Evolutionary conservation across 2,329 filamentous ascomycete species (phyloP), one percentile per base, ranked within the genome.

Genomic region (Phialophora macrospora): DNA sequence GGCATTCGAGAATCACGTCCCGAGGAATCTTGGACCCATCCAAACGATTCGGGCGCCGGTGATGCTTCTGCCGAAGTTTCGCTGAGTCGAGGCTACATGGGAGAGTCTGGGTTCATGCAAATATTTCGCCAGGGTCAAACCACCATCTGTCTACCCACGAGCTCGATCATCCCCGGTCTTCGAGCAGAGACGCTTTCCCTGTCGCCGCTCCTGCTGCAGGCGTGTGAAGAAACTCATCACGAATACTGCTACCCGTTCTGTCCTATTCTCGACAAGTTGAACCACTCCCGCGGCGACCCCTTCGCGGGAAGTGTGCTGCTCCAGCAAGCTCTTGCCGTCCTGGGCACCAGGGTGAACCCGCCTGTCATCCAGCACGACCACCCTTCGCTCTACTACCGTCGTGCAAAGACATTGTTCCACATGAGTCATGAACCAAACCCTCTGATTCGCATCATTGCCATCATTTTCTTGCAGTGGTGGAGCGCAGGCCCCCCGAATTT

Each of bases 391-490:
- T 81, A 80, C 48, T 81, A 81, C 64, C 72, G 79, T 20, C 74
- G 74, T 52, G 79, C 78, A 7, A 71, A 74, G 4, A 72, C 67
- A 11, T 73, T 79, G 2, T 81, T 81, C 60, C 80, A 81, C 62
- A 72, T 76, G 17, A 78, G 80, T 46, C 74, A 77, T 34, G 80
- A 81, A 52, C 67, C 75, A 0, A 77, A 81, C 57, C 73, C 75
- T 0, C 67, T 81, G 22, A 75, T 72, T 0, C 75, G 73, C 0
- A 60, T 81, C 0, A 78, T 77, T 60, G 76, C 79, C 0, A 69
- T 81, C 0, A 71, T 75, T 0, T 62, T 81, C 2, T 79, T 81
- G 38, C 81, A 81, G 71, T 81, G 80, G 80, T 81, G 79, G 80
- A 76, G 78, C 4, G 78, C 80, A 8, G 72, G 75, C 0, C 38